Evolutionary conservation across 176 grass and related monocot genomes (phyloP).

Genomic region (Tuctoria greenei): DNA sequence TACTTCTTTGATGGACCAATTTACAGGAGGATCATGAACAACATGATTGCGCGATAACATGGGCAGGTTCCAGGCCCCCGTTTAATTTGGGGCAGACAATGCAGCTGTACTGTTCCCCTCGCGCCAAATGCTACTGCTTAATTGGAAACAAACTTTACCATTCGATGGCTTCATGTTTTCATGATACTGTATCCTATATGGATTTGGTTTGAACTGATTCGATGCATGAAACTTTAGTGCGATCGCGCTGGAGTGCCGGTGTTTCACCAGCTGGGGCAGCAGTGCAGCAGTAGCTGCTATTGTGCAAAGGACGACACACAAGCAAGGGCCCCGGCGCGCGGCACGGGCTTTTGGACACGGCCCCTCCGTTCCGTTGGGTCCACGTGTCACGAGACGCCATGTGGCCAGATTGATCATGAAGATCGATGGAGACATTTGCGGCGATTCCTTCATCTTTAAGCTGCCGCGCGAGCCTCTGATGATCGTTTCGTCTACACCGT

Average conservation of each 20-base stretch:
- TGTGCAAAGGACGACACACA: too few species aligned
- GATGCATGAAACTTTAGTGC: background rate
- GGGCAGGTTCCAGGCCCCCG: background rate
- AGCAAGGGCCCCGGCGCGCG: too few species aligned
- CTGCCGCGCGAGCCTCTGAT: too few species aligned
- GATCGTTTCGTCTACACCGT: constrained; percentile 22
- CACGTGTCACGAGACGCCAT: background rate
- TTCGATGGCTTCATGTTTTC: too few species aligned
- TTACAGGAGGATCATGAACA: background rate
- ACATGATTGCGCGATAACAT: background rate
- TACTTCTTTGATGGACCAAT: background rate
- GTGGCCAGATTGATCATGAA: constrained; percentile 7
- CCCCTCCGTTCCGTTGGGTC: background rate
- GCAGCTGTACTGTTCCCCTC: background rate
- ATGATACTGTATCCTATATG: background rate
- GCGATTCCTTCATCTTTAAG: too few species aligned
- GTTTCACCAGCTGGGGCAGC: background rate
- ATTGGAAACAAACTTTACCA: background rate
- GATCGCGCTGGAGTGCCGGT: background rate
- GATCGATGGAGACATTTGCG: background rate
- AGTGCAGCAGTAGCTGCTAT: background rate
- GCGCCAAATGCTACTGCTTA: background rate
- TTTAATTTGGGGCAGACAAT: background rate
- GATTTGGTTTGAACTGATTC: background rate
- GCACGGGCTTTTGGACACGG: background rate